Evolutionary conservation across 164 flowering plant genomes (phyloP).

Genomic region (Euptelea pleiosperma): DNA sequence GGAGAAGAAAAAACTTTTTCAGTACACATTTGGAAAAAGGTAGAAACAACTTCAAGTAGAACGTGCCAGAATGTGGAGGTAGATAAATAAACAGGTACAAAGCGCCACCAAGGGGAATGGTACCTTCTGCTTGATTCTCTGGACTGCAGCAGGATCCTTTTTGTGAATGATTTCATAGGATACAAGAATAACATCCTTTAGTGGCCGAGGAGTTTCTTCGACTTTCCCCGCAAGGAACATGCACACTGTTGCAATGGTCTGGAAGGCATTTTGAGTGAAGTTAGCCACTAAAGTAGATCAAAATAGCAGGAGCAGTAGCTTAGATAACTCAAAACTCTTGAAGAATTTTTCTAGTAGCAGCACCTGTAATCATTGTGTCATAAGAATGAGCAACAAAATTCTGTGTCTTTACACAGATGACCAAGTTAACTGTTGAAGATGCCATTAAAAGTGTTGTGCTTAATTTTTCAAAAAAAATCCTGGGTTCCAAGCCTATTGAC

Average conservation of each 20-base stretch:
- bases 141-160: conserved; percentile 67
- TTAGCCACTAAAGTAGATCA: not conserved
- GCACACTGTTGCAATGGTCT: conserved; percentile 80
- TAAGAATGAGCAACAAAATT: too few relatives aligned
- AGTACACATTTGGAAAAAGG: not conserved
- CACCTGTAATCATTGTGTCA: too few relatives aligned
- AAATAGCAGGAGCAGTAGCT: not conserved
- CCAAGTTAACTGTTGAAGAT: too few relatives aligned
- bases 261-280: conserved; percentile 11
- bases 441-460: too few relatives aligned
- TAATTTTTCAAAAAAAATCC: too few relatives aligned
- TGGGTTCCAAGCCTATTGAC: too few relatives aligned
- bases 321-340: not conserved
- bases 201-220: conserved; percentile 79
- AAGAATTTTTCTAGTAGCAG: too few relatives aligned
- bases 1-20: not conserved
- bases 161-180: conserved; percentile 74
- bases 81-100: conserved; percentile 1
- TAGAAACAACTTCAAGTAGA: not conserved
- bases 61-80: not conserved
- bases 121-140: conserved; percentile 82
- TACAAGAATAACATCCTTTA: conserved; percentile 72
- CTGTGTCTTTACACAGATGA: too few relatives aligned
- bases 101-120: not conserved
- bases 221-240: conserved; percentile 91